Evolutionary conservation across 2,329 filamentous ascomycete genomes (phyloP).

Genomic region (Botrytis porri): DNA sequence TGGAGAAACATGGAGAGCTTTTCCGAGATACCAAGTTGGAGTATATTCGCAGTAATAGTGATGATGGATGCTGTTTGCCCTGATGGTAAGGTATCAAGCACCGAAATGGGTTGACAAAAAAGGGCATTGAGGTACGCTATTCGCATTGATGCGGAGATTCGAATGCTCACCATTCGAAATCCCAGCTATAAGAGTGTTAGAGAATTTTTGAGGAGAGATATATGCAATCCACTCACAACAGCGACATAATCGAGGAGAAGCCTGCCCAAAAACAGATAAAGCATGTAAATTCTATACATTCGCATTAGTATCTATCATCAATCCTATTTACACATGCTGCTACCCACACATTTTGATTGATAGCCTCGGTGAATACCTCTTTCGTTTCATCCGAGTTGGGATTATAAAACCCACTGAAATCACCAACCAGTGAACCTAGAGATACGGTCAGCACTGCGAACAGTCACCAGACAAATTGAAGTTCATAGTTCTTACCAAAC

Average conservation of each 20-base stretch:
- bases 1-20: conserved; percentile 58
- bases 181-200: conserved; percentile 32
- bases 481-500: conserved; percentile 45
- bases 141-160: conserved; percentile 57
- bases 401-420: conserved; percentile 49
- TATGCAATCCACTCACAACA: conserved; percentile 41
- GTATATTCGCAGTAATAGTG: conserved; percentile 60
- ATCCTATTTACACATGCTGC: conserved; percentile 20
- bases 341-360: conserved; percentile 42
- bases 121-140: conserved; percentile 62
- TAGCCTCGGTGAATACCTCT: conserved; percentile 48
- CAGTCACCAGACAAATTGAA: neutral
- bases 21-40: conserved; percentile 62
- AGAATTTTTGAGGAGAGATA: neutral
- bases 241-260: conserved; percentile 54
- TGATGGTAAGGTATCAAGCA: conserved; percentile 63
- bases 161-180: conserved; percentile 59
- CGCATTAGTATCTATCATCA: conserved; percentile 32
- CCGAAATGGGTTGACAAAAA: conserved; percentile 62
- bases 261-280: conserved; percentile 56
- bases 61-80: conserved; percentile 62
- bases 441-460: neutral
- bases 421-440: conserved; percentile 40
- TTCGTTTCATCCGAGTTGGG: conserved; percentile 43
- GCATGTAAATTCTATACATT: conserved; percentile 48